phyloP scores from a whole-genome alignment of 2,329 filamentous ascomycete genomes.

The Pestalotiopsis sp. region DNA sequence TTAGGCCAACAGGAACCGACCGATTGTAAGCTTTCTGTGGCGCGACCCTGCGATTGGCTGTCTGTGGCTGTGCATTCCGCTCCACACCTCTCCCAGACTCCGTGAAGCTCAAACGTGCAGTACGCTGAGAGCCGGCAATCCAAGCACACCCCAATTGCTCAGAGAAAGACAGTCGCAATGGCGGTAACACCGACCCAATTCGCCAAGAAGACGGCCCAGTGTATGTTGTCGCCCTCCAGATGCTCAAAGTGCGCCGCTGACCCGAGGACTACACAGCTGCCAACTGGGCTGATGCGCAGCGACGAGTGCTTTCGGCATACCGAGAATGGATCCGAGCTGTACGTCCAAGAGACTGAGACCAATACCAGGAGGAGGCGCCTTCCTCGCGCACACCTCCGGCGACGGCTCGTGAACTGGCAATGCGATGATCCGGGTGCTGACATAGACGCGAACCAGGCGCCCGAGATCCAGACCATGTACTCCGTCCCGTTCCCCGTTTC shows the following conservation, averaged over 20 bases:
- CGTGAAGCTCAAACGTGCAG: background rate
- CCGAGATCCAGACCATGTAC: constrained; percentile 98
- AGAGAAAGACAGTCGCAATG: constrained; percentile 56
- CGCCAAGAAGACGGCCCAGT: constrained; percentile 77
- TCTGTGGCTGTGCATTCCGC: background rate
- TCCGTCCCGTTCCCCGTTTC: constrained; percentile 87
- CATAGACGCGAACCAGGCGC: constrained; percentile 63
- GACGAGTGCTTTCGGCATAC: constrained; percentile 86
- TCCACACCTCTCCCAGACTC: background rate
- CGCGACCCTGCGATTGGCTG: background rate
- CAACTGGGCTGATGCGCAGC: constrained; percentile 88
- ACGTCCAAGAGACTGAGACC: constrained; percentile 46
- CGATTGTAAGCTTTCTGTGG: background rate
- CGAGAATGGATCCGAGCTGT: constrained; percentile 96
- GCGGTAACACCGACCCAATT: constrained; percentile 93
- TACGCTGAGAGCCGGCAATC: constrained; percentile 15
- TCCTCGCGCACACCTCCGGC: background rate
- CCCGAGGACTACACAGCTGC: constrained; percentile 60
- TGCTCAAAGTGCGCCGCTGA: constrained; percentile 32
- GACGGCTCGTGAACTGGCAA: background rate
- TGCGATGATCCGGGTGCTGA: background rate
- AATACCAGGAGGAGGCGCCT: background rate
- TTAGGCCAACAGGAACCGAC: background rate
- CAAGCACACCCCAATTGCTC: constrained; percentile 29
- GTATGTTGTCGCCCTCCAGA: constrained; percentile 51